Evolutionary conservation across 257 asterid species (phyloP).

Genomic region (Ballota nigra): DNA sequence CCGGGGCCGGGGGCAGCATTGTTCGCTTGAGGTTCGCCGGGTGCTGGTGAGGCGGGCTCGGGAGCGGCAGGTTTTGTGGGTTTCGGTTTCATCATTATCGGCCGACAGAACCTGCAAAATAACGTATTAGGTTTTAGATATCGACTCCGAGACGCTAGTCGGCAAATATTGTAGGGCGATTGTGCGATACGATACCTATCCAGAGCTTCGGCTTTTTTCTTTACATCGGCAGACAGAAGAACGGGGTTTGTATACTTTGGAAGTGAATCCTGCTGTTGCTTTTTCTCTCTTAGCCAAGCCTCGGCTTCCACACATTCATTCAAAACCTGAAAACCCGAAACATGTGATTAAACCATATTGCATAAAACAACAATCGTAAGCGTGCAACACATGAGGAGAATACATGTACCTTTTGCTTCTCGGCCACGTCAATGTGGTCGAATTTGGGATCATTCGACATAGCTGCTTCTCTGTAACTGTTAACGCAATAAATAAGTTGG

Average conservation of each 20-base stretch:
- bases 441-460: constrained; percentile 66
- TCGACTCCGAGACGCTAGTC: too few species aligned
- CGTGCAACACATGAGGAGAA: background rate
- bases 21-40: constrained; percentile 46
- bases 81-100: constrained; percentile 81
- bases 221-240: constrained; percentile 66
- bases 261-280: constrained; percentile 75
- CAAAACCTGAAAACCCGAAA: constrained; percentile 50
- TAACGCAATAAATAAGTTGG: constrained; percentile 57
- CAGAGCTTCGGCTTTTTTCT: constrained; percentile 75
- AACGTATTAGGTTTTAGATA: background rate
- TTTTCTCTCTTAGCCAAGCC: constrained; percentile 84
- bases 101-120: constrained; percentile 74
- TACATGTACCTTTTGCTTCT: constrained; percentile 65
- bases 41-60: constrained; percentile 52
- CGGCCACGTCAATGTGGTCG: constrained; percentile 81
- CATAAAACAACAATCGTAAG: background rate
- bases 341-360: background rate
- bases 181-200: constrained; percentile 67
- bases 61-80: constrained; percentile 76
- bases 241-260: constrained; percentile 71
- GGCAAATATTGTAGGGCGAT: too few species aligned
- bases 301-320: constrained; percentile 87
- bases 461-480: constrained; percentile 86
- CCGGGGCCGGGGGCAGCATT: constrained; percentile 28